Base-by-base conservation (phyloP, 345 rosid species). In the Eucalyptus marginata region DNA sequence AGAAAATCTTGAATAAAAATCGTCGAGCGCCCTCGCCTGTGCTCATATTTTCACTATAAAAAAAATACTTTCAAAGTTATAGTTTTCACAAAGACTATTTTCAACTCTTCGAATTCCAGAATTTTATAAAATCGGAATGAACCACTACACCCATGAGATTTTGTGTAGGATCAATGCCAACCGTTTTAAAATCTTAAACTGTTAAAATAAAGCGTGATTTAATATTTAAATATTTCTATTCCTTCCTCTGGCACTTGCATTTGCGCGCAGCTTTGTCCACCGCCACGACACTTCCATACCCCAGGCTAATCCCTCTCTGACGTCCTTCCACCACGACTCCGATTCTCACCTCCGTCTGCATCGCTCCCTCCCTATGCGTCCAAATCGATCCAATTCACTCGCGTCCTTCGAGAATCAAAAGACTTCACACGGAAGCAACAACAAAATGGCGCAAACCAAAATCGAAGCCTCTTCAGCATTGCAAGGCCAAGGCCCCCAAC, bases 261-360 rank as follows among this genome's bases (percentile, higher is more conserved):
- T 54, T 40, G 88, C 93, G 93, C 51, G 95, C 87, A 4, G 96
- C 90, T 0, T 91, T 89, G 87, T 93, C 95, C 58, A 91, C 91
- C 2, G 91, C 89, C 46, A 89, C 94, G 49, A 92, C 91, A 54
- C 95, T 94, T 49, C 94, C 87, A 49, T 59, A 92, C 10, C 96
- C 95, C 68, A 95, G 90, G 91, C 94, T 92, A 91, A 92, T 51
- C 89, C 92, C 81, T 89, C 94, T 90, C 92, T 91, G 87, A 64
- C 91, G 89, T 89, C 93, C 94, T 40, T 94, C 94, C 71, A 92
- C 92, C 51, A 91, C 97, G 47, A 97, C 96, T 18, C 95, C 96
- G 71, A 96, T 95, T 90, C 96, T 93, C 44, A 98, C 95, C 56
- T 95, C 97, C 80, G 98, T 97, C 92, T 95, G 97, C 98, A 97